Evolutionary conservation across 1,139 yeast genomes (phyloP), one percentile per base, ranked within the genome.

Genomic region (Protomyces inundatus): DNA sequence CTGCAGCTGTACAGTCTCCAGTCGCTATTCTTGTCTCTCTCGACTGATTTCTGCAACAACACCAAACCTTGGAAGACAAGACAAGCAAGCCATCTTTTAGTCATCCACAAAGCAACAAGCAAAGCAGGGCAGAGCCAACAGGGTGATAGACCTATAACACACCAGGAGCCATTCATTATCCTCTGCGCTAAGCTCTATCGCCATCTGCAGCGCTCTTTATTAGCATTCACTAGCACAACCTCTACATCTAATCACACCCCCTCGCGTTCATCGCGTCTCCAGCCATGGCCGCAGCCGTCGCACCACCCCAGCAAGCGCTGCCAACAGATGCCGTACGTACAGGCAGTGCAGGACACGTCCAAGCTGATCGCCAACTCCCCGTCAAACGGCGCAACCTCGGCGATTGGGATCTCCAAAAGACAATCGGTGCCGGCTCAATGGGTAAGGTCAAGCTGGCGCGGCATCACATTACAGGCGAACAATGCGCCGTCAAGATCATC

Each of bases 371-470:
- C n/a, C 42, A 46, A 9, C 40, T 54, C 10, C 64, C 61, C 7
- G 64, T 54, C 36, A 55, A 56, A 55, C 39, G 66, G 32, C 53
- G 61, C n/a, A 55, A 55, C 6, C 66, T 93, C 64, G 99, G 98
- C 16, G 97, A 95, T 70, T 93, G 98, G 98, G 95, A 89, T 71
- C 91, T 93, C 70, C 82, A 90, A 66, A 90, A 90, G 74, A 90
- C 97, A 0, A 89, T 93, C 58, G 99, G 99, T 59, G 97, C 98
- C 3, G 98, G 99, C 3, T 89, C 97, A 0, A 93, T 95, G 98
- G 99, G 99, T 65, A 95, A 93, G 75, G 99, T 93, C 61, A 95
- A 95, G 75, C 79, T 93, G 55, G 98, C 98, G 1, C 87, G 84
- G 71, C 96, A 91, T 76, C 83, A 88, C 68, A 75, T 84, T 50